phyloP scores from a whole-genome alignment of 305 asterid species.

The Fraxinus latifolia region DNA sequence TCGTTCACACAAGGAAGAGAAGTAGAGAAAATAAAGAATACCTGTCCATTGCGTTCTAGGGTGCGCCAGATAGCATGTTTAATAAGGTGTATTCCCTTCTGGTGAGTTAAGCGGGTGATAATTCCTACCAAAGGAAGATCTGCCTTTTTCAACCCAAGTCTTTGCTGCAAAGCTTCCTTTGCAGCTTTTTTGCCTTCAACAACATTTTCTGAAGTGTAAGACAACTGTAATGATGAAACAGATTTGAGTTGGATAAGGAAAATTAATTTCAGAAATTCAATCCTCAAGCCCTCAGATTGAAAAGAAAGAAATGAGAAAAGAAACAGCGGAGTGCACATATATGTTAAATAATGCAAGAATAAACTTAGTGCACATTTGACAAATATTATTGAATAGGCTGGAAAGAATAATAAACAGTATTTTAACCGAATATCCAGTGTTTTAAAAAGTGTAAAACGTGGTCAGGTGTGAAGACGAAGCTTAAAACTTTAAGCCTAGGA shows the following conservation, averaged over 20 bases:
- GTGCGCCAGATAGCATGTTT: constrained; percentile 96
- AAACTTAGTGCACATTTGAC: not conserved
- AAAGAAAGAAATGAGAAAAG: not conserved
- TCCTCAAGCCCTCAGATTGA: not conserved
- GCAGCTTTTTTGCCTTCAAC: constrained; percentile 95
- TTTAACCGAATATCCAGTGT: not conserved
- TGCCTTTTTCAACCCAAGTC: constrained; percentile 68
- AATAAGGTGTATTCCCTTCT: constrained; percentile 97
- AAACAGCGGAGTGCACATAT: not conserved
- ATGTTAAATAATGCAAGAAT: not conserved
- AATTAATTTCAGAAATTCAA: not conserved
- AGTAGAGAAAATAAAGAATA: constrained; percentile 25
- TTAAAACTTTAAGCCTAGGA: not conserved
- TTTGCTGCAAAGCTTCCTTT: constrained; percentile 87
- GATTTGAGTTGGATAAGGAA: constrained; percentile 24
- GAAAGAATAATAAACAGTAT: not conserved
- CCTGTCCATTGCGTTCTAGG: constrained; percentile 91
- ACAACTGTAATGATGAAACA: constrained; percentile 44
- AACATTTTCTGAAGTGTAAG: constrained; percentile 86
- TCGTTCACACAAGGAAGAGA: constrained; percentile 6
- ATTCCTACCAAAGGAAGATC: constrained; percentile 90
- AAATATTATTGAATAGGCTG: not conserved
- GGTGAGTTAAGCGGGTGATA: constrained; percentile 93
- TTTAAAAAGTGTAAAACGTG: not conserved
- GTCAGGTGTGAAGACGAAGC: too few relatives aligned